These are phyloP conservation scores for Trichoderma sp. DNA, from an alignment of 2,329 filamentous ascomycete genomes.

Conservation along the genomic window DNA sequence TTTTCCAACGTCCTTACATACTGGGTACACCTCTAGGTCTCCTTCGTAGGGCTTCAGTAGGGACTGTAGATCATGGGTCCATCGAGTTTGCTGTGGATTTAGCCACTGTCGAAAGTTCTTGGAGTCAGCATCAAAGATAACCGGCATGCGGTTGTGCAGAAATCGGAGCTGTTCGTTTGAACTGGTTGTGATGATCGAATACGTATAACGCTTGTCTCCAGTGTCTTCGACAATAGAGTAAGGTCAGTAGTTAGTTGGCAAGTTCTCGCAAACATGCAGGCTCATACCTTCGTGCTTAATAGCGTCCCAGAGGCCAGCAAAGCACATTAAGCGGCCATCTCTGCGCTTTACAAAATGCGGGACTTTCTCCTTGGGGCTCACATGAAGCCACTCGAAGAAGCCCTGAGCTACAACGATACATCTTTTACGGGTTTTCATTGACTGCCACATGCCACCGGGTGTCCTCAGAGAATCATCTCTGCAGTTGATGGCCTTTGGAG, in stretches of 20 bases:
- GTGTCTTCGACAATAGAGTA: slow-evolving; percentile 18
- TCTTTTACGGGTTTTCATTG: slow-evolving; percentile 84
- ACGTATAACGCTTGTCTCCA: slow-evolving; percentile 75
- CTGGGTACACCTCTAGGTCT: slow-evolving; percentile 79
- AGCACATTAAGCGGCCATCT: slow-evolving; percentile 80
- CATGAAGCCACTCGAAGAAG: slow-evolving; percentile 95
- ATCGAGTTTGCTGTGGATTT: slow-evolving; percentile 67
- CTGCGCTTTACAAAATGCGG: slow-evolving; percentile 81
- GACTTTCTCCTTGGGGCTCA: slow-evolving; percentile 70
- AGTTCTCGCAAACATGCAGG: background rate
- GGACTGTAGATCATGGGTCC: slow-evolving; percentile 74
- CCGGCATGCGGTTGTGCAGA: slow-evolving; percentile 93
- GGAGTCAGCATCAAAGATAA: slow-evolving; percentile 76
- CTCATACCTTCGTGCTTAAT: slow-evolving; percentile 69
- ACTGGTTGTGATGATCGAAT: slow-evolving; percentile 89
- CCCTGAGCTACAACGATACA: slow-evolving; percentile 87
- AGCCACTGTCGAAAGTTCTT: slow-evolving; percentile 72
- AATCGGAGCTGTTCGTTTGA: slow-evolving; percentile 81
- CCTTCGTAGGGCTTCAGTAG: slow-evolving; percentile 77
- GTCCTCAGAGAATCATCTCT: slow-evolving; percentile 79
- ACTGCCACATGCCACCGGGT: slow-evolving; percentile 81
- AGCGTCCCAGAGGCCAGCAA: slow-evolving; percentile 90
- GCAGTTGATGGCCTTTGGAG: slow-evolving; percentile 88
- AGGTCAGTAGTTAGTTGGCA: background rate
- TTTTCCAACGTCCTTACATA: slow-evolving; percentile 86